These are phyloP conservation scores for Hymenoscyphus fraxineus DNA, from an alignment of 2,329 filamentous ascomycete genomes.

Conservation along the genomic window DNA sequence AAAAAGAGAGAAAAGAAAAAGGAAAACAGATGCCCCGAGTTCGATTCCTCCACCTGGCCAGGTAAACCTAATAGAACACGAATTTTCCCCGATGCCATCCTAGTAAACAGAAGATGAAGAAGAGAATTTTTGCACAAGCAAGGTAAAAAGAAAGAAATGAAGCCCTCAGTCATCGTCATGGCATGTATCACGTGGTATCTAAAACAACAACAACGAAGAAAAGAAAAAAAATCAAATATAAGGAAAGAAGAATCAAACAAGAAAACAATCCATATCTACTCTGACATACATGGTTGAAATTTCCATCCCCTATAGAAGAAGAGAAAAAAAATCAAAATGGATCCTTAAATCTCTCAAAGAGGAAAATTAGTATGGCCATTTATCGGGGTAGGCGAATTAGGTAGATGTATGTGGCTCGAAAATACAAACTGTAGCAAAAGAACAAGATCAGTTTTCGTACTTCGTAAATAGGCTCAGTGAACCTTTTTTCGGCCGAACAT, in stretches of 20 bases:
- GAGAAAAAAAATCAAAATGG: background rate
- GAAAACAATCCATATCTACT: background rate
- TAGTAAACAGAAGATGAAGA: background rate
- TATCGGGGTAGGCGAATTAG: background rate
- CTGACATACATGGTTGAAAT: background rate
- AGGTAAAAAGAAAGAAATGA: background rate
- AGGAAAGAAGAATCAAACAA: background rate
- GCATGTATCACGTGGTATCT: background rate
- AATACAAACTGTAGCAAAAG: background rate
- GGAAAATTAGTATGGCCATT: background rate
- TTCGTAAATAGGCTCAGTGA: slow-evolving; percentile 4
- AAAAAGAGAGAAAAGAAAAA: too few species aligned
- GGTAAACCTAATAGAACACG: too few species aligned
- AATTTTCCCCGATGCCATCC: background rate
- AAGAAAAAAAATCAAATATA: background rate
- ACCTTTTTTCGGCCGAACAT: slow-evolving; percentile 33
- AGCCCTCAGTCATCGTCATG: background rate
- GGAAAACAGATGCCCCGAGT: too few species aligned
- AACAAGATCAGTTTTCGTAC: background rate
- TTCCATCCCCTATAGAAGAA: background rate
- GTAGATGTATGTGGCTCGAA: background rate
- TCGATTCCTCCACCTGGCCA: too few species aligned
- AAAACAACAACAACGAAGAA: background rate
- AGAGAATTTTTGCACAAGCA: background rate
- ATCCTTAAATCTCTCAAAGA: background rate